phyloP scores from a whole-genome alignment of 164 flowering plant species.

The Magnolia kwangsiensis region DNA sequence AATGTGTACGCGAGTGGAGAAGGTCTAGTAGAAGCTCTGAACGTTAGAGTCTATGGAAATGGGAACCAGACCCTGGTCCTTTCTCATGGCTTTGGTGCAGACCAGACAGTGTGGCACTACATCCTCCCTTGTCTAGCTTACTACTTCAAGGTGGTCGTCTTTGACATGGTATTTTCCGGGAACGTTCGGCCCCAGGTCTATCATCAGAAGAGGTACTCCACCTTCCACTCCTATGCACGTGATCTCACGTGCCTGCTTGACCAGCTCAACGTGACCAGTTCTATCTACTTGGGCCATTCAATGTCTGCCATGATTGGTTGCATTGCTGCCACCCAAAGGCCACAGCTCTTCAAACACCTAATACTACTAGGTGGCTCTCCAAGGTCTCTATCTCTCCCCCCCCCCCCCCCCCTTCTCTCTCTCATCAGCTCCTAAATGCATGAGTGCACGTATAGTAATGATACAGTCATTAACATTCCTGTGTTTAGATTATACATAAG shows the following conservation, averaged over 20 bases:
- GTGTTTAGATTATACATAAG: too few relatives aligned
- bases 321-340: conserved; percentile 34
- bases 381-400: conserved; percentile 29
- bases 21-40: conserved; percentile 28
- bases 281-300: conserved; percentile 40
- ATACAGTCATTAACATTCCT: too few relatives aligned
- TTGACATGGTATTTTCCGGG: conserved; percentile 26
- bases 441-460: too few relatives aligned
- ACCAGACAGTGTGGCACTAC: conserved; percentile 36
- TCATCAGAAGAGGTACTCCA: conserved; percentile 21
- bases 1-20: background rate
- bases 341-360: conserved; percentile 35
- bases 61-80: conserved; percentile 31
- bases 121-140: conserved; percentile 31
- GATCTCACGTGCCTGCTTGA: conserved; percentile 32
- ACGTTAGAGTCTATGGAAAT: conserved; percentile 26
- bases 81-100: conserved; percentile 39
- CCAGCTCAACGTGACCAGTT: conserved; percentile 19
- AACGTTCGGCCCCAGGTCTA: conserved; percentile 23
- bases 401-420: conserved; percentile 9
- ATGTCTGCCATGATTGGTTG: conserved; percentile 45
- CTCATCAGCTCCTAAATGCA: background rate
- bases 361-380: conserved; percentile 38
- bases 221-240: conserved; percentile 17
- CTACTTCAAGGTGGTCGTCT: conserved; percentile 36